Conservation (phyloP, 306 rosid species). For the Cicer chorassanicum region DNA sequence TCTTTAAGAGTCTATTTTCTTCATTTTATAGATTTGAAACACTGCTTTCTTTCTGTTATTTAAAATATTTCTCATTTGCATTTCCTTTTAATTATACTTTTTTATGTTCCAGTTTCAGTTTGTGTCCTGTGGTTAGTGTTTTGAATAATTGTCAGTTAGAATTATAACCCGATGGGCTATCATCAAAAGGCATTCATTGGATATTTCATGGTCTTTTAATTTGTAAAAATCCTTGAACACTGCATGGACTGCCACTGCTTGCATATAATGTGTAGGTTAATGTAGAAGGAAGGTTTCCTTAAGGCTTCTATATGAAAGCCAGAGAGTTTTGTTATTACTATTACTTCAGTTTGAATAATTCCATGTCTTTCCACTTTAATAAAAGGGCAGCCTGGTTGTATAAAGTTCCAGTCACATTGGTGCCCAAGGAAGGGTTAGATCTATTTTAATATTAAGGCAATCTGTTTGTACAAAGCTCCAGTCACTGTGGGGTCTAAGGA, state of each 20-base stretch:
- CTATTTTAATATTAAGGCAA: background rate
- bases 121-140: background rate
- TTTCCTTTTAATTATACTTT: conserved; percentile 6
- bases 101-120: conserved; percentile 2
- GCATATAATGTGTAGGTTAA: background rate
- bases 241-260: conserved; percentile 25
- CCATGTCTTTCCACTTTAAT: background rate
- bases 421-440: background rate
- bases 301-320: conserved; percentile 1
- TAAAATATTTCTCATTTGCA: background rate
- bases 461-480: background rate
- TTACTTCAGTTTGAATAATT: conserved; percentile 1
- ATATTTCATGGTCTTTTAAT: conserved; percentile 33
- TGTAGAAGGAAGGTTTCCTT: background rate
- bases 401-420: background rate
- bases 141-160: conserved; percentile 15
- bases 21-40: background rate
- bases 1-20: conserved; percentile 21
- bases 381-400: background rate
- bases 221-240: conserved; percentile 18
- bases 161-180: conserved; percentile 19
- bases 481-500: background rate
- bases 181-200: conserved; percentile 19
- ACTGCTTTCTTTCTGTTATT: conserved; percentile 10
- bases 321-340: background rate